Evolutionary conservation across 192 early-diverging fungal genomes (phyloP).

Genomic region (Piromyces finnis): DNA sequence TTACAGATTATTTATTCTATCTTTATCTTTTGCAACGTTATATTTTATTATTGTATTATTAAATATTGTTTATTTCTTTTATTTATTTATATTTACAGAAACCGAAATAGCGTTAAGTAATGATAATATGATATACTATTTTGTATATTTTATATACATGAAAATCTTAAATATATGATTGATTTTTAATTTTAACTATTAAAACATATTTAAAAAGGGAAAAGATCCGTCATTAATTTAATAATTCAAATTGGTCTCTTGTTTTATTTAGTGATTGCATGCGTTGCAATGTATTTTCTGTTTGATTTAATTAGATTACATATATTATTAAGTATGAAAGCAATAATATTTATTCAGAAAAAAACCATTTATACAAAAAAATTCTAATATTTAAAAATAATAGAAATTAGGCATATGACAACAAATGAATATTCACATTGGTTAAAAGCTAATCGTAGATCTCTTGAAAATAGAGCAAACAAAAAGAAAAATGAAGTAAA

Average conservation of each 20-base stretch:
- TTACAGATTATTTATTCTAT: background rate
- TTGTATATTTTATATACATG: too few species aligned
- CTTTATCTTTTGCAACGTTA: background rate
- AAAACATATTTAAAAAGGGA: too few species aligned
- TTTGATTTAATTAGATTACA: background rate
- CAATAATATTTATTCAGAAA: too few species aligned
- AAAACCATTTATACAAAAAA: too few species aligned
- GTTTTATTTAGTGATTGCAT: background rate
- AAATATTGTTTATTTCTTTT: background rate
- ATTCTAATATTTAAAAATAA: too few species aligned
- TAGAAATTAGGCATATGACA: background rate
- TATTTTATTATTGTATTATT: background rate
- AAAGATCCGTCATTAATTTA: background rate
- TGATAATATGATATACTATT: too few species aligned
- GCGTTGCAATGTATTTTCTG: background rate
- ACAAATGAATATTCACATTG: background rate
- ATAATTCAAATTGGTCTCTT: background rate
- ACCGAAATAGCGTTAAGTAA: background rate
- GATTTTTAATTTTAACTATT: too few species aligned
- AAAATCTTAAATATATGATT: too few species aligned
- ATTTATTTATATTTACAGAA: background rate
- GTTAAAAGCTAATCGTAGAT: background rate
- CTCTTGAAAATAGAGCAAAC: background rate
- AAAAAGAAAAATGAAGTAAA: background rate
- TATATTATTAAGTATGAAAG: background rate